Percentiles rank a stretch among this genome's conserved stretches.
phyloP scores from a whole-genome alignment of 306 rosid species.

The Trichosanthes truncata region DNA sequence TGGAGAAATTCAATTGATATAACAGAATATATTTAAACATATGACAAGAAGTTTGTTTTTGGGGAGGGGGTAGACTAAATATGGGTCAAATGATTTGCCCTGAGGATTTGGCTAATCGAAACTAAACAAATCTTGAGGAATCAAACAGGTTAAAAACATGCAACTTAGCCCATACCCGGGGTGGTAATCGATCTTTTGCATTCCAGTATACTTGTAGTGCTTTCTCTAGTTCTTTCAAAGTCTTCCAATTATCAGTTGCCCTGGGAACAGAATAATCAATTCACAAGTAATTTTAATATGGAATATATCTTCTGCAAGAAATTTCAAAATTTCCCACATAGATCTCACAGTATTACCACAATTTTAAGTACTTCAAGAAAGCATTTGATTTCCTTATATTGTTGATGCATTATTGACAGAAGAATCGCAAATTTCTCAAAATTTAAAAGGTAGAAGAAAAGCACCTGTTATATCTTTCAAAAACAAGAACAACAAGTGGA shows the following conservation, averaged over 20 bases:
- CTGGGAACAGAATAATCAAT: slow-evolving; percentile 21
- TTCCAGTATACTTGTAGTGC: slow-evolving; percentile 74
- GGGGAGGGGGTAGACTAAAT: background rate
- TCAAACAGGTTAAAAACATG: background rate
- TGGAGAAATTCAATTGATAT: background rate
- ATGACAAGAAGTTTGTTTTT: background rate
- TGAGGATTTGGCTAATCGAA: background rate
- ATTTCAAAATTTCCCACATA: background rate
- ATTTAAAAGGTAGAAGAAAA: background rate
- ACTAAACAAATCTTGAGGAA: background rate
- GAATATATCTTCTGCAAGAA: background rate
- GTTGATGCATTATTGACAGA: background rate
- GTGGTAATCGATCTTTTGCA: slow-evolving; percentile 83
- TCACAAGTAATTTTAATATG: background rate
- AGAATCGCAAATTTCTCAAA: background rate
- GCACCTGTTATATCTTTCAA: slow-evolving; percentile 77
- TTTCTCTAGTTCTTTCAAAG: slow-evolving; percentile 82
- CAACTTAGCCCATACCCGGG: slow-evolving; percentile 45
- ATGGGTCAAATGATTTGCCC: background rate
- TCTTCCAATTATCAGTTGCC: slow-evolving; percentile 80
- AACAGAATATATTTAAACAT: background rate
- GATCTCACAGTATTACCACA: background rate
- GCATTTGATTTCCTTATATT: background rate
- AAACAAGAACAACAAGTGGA: slow-evolving; percentile 82
- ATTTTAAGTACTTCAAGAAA: background rate